Percentiles rank a stretch among this genome's conserved stretches.
phyloP scores from a whole-genome alignment of 1,139 yeast species.

The Yamadazyma buinensis region DNA sequence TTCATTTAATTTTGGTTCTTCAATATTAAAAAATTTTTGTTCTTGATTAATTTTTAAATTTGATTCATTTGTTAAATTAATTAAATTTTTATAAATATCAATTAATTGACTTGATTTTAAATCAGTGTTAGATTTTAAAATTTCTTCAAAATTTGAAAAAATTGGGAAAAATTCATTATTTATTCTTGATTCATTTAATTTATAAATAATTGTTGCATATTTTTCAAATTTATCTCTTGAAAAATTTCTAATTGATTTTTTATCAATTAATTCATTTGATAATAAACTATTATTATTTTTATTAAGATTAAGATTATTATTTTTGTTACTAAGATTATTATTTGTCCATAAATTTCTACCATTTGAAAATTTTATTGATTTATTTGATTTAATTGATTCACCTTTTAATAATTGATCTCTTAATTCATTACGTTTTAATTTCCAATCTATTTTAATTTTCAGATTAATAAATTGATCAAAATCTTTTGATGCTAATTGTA shows the following conservation, averaged over 20 bases:
- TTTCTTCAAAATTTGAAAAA: conserved; percentile 50
- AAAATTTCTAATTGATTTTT: conserved; percentile 26
- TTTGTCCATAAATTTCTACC: conserved; percentile 28
- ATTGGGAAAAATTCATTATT: conserved; percentile 46
- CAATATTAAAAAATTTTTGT: conserved; percentile 35
- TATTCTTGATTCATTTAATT: conserved; percentile 68
- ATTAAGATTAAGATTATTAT: no score
- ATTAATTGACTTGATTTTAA: conserved; percentile 59
- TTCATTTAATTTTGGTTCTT: conserved; percentile 35
- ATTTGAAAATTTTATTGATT: no score
- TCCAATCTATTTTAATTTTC: conserved; percentile 82
- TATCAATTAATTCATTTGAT: conserved; percentile 2
- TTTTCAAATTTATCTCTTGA: conserved; percentile 63
- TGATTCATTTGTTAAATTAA: conserved; percentile 38
- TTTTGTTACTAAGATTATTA: conserved; percentile 31
- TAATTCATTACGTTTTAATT: conserved; percentile 66
- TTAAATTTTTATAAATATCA: conserved; percentile 62
- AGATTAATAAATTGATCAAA: conserved; percentile 75
- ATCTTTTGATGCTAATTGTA: conserved; percentile 71
- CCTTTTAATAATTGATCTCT: conserved; percentile 41
- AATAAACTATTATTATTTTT: conserved; percentile 12
- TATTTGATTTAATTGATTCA: conserved; percentile 16
- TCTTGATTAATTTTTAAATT: conserved; percentile 36
- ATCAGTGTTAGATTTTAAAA: conserved; percentile 48
- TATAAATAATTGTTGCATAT: conserved; percentile 68